phyloP scores from a whole-genome alignment of 148 eudicot genomes.

The Cornus kousa region DNA sequence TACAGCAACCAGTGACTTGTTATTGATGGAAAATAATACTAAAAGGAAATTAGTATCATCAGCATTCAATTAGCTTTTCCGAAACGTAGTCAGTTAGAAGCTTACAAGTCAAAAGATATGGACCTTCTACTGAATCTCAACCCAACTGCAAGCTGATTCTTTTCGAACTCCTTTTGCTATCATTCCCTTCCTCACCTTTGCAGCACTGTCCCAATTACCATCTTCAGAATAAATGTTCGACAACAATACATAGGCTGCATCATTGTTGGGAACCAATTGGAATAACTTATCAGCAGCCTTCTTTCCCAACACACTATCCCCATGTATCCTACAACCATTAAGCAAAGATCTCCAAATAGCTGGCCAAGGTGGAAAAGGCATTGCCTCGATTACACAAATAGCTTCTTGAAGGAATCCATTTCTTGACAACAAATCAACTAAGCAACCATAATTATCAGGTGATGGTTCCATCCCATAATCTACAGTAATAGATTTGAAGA shows the following conservation, averaged over 20 bases:
- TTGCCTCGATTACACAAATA: conserved; percentile 9
- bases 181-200: conserved; percentile 20
- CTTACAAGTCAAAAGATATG: not conserved
- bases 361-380: conserved; percentile 34
- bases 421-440: conserved; percentile 29
- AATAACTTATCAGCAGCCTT: conserved; percentile 14
- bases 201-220: conserved; percentile 22
- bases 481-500: conserved; percentile 25
- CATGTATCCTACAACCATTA: conserved; percentile 29
- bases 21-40: not conserved
- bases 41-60: not conserved
- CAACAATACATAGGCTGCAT: conserved; percentile 20
- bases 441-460: conserved; percentile 22
- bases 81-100: not conserved
- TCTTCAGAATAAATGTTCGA: conserved; percentile 23
- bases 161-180: conserved; percentile 8
- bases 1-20: not conserved
- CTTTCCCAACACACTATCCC: conserved; percentile 20
- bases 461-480: conserved; percentile 25
- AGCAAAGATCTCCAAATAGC: conserved; percentile 33
- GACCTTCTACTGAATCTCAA: conserved; percentile 6
- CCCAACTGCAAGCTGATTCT: conserved; percentile 17
- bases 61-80: not conserved
- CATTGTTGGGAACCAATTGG: conserved; percentile 12
- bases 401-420: conserved; percentile 27